Conservation (phyloP, 768 basidiomycete genomes). For the Mycena olivaceomarginata region DNA sequence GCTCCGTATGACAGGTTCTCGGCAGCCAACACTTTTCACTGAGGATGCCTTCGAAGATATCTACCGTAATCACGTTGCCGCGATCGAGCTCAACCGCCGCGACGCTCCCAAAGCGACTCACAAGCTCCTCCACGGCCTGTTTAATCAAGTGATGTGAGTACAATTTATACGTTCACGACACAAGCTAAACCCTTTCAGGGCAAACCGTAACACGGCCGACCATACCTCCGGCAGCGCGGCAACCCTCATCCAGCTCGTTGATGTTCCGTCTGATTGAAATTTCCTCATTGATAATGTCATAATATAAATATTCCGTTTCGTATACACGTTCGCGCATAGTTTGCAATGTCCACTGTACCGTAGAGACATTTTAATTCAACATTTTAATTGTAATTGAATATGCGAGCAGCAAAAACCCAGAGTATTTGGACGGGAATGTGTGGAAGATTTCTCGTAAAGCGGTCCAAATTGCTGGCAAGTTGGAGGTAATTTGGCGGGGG, state of each 20-base stretch:
- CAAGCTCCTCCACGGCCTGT: not conserved
- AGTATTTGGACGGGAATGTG: not conserved
- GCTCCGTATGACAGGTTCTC: not conserved
- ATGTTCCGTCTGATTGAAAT: not conserved
- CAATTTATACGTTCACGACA: not conserved
- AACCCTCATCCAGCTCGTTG: not conserved
- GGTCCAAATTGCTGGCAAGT: not conserved
- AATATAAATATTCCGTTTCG: not conserved
- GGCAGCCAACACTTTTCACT: not conserved
- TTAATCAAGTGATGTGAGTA: not conserved
- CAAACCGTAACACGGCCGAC: not conserved
- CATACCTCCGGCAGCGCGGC: not conserved
- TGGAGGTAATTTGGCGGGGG: not conserved
- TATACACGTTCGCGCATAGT: not conserved
- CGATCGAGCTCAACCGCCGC: not conserved
- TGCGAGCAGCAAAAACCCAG: not conserved
- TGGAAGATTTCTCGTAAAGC: not conserved
- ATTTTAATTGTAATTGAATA: not conserved
- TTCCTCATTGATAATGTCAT: not conserved
- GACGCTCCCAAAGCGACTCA: not conserved
- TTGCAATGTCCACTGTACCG: not conserved
- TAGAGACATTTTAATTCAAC: not conserved
- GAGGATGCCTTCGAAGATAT: constrained; percentile 3
- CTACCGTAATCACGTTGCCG: not conserved
- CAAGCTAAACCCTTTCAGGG: not conserved